Evolutionary conservation across 345 rosid species (phyloP), one percentile per base, ranked within the genome.

Genomic region (Pelargonium nanum): DNA sequence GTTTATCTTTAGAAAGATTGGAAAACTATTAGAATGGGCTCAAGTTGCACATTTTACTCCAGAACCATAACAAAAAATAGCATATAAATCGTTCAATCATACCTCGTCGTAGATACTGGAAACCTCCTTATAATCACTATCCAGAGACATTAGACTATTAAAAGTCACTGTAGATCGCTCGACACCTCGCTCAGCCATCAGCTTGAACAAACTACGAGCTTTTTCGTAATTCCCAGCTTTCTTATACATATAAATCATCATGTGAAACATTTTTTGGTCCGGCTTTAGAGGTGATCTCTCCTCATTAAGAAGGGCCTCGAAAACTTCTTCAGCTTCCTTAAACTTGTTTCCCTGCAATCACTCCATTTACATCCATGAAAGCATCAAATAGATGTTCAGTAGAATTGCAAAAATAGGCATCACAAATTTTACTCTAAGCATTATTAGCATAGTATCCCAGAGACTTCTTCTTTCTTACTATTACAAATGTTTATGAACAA

Each of bases 61-160:
- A 26, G 22, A 6, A 22, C 64, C 26, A 55, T 60, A 56, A 59
- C 26, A 21, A 60, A 21, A 57, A 16, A 59, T 26, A 8, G 53
- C 65, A n/a, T 24, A 10, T 53, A 32, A 24, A 53, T 58, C 8
- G 22, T 25, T 19, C 6, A 26, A 34, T 17, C 55, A 63, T 73
- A 93, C 99, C 94, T 89, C 91, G 74, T 89, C 94, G 81, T 87
- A 93, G 73, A 89, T 89, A 73, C 80, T 83, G 30, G 99, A 93
- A 67, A 89, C 99, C 78, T 93, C 99, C 84, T 93, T 93, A 72
- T 87, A 93, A 61, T 71, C 83, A 57, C 80, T 79, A 73, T 87
- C 99, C 67, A 89, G 87, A 25, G 97, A 85, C 99, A 93, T 93
- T 55, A 89, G 84, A 65, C 97, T 87, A 58, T 93, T 93, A 77